phyloP scores from a whole-genome alignment of 345 rosid genomes.

The Eucalyptus dawsonii region DNA sequence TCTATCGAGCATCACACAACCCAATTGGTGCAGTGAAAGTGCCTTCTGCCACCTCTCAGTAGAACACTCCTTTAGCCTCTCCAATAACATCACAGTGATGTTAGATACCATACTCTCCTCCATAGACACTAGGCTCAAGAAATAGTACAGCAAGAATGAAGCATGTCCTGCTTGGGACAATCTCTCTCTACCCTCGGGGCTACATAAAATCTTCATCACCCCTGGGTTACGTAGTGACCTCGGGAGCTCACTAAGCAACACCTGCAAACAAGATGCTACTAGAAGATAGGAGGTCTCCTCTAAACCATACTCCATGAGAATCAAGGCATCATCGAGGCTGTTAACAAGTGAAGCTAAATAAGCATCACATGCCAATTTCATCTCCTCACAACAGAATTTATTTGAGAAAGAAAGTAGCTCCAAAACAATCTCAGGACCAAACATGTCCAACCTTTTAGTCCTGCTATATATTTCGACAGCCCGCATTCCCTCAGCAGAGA shows the following conservation, averaged over 20 bases:
- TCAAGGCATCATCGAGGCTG: slow-evolving; percentile 44
- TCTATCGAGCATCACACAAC: slow-evolving; percentile 61
- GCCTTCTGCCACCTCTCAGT: slow-evolving; percentile 63
- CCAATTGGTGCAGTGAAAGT: slow-evolving; percentile 69
- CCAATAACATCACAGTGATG: slow-evolving; percentile 37
- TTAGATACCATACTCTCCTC: slow-evolving; percentile 36
- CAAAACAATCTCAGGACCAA: slow-evolving; percentile 47
- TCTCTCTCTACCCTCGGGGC: slow-evolving; percentile 47
- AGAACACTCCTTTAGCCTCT: slow-evolving; percentile 59
- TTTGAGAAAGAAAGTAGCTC: slow-evolving; percentile 72
- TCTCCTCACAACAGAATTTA: slow-evolving; percentile 80
- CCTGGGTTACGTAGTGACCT: slow-evolving; percentile 25
- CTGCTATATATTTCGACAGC: slow-evolving; percentile 69
- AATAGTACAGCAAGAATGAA: slow-evolving; percentile 70
- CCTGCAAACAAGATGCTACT: slow-evolving; percentile 82
- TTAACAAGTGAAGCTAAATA: slow-evolving; percentile 54
- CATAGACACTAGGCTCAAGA: slow-evolving; percentile 76
- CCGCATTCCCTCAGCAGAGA: slow-evolving; percentile 65
- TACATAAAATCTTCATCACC: slow-evolving; percentile 49
- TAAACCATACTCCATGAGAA: slow-evolving; percentile 59
- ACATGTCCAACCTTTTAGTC: slow-evolving; percentile 39
- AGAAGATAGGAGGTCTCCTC: slow-evolving; percentile 64
- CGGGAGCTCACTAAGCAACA: slow-evolving; percentile 69
- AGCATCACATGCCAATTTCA: slow-evolving; percentile 69
- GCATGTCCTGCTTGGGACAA: slow-evolving; percentile 44